Percentiles rank a stretch among this genome's conserved stretches.
Conservation (phyloP, 768 basidiomycete species). For the Mycena indigotica region DNA sequence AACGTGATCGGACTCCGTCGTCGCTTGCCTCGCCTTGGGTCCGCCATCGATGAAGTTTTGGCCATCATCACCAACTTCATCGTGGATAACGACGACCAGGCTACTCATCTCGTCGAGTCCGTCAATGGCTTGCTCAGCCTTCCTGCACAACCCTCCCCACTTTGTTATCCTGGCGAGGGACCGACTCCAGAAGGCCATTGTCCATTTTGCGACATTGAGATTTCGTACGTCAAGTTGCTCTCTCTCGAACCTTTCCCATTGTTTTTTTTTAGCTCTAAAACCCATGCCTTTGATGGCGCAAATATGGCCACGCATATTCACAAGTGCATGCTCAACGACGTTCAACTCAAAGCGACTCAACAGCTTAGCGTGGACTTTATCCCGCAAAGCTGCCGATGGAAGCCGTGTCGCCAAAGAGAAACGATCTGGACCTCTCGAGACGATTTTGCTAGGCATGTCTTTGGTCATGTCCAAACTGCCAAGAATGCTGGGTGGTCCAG, state of each 20-base stretch:
- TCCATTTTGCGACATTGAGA: not conserved
- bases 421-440: not conserved
- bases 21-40: too few relatives aligned
- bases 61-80: not conserved
- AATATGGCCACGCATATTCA: conserved; percentile 1
- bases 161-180: not conserved
- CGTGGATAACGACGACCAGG: not conserved
- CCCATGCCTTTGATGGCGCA: not conserved
- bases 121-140: not conserved
- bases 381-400: not conserved
- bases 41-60: too few relatives aligned
- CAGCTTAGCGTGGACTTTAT: not conserved
- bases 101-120: not conserved
- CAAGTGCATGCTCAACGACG: not conserved
- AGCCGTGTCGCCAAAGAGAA: not conserved
- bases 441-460: not conserved
- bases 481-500: not conserved
- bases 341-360: not conserved
- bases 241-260: too few relatives aligned
- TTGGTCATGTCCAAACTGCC: not conserved
- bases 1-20: too few relatives aligned
- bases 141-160: not conserved
- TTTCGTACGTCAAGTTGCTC: too few relatives aligned
- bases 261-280: too few relatives aligned
- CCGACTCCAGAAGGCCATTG: not conserved